Evolutionary conservation across 257 asterid species (phyloP), one percentile per base, ranked within the genome.

Genomic region (Misopates orontium): DNA sequence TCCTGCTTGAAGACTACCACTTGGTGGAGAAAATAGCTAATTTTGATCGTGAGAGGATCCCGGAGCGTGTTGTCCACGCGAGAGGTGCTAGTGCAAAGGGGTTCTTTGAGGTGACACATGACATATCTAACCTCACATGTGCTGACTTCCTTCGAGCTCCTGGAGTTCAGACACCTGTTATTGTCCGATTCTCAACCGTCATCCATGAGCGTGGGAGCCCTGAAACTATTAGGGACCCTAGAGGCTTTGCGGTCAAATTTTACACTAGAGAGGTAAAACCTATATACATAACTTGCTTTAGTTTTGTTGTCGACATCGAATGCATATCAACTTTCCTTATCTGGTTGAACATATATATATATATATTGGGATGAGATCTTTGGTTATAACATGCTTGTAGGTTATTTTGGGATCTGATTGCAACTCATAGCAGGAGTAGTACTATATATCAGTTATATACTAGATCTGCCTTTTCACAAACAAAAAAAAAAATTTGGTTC

Each of bases 11-110:
- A 68, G 99, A 93, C 73, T 93, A 93, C 73, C 99, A 90, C 66
- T 74, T 93, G 87, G 68, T 93, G 57, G 99, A 93, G 82, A 93
- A 93, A 66, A 80, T 93, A 15, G 96, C 96, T 18, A 90, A 84
- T 51, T 93, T 93, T 64, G 95, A 85, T 44, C 91, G 99, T 5
- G 99, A 93, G 79, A 75, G 99, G 44, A 93, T 90, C 71, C 99
- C 99, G 1, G 99, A 93, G 41, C 95, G 96, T 53, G 96, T 93
- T 10, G 99, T 93, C 36, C 99, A 90, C 53, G 97, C 97, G 12
- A 76, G 99, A 69, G 97, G 99, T 50, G 99, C 99, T 40, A 93
- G 97, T 63, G 97, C 99, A 66, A 93, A 90, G 87, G 99, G 99
- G 0, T 93, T 93, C 63, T 93, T 93, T 39, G 99, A 93, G 86